These are phyloP conservation scores for Metschnikowia aberdeeniae DNA, from an alignment of 805 yeast genomes.

Conservation along the genomic window DNA sequence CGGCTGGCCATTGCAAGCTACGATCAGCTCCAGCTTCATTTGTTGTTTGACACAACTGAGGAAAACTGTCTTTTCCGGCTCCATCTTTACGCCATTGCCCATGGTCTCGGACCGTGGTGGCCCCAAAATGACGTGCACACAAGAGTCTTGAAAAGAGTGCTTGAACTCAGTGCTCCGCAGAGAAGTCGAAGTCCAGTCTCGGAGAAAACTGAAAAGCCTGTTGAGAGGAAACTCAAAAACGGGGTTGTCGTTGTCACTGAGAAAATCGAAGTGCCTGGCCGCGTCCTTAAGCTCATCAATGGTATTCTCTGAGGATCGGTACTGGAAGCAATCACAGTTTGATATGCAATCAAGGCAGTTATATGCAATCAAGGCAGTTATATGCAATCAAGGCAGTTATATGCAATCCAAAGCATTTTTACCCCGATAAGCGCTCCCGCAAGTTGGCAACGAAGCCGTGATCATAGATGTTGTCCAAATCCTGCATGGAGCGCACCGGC, in stretches of 20 bases:
- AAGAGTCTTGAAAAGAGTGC: conserved; percentile 6
- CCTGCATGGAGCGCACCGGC: conserved; percentile 11
- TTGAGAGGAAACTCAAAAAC: not conserved
- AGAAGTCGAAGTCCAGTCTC: not conserved
- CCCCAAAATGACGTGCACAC: conserved; percentile 6
- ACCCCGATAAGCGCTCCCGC: not conserved
- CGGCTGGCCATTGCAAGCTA: conserved; percentile 3
- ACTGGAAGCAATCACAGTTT: conserved; percentile 14
- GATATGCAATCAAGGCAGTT: no score
- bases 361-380: no score
- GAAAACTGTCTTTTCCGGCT: conserved; percentile 15
- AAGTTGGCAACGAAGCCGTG: conserved; percentile 44
- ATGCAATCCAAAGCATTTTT: not conserved
- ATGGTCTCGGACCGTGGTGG: conserved; percentile 7
- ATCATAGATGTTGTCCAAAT: conserved; percentile 46
- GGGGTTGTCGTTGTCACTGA: not conserved
- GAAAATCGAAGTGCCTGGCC: not conserved
- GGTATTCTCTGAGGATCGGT: not conserved
- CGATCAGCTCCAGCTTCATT: conserved; percentile 10
- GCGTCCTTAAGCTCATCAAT: not conserved
- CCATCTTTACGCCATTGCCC: conserved; percentile 11
- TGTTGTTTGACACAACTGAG: conserved; percentile 7
- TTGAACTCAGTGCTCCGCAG: not conserved
- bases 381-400: no score
- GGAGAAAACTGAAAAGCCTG: not conserved